Base-by-base conservation (phyloP, 2,329 filamentous ascomycete species). In the Byssoonygena ceratinophila region DNA sequence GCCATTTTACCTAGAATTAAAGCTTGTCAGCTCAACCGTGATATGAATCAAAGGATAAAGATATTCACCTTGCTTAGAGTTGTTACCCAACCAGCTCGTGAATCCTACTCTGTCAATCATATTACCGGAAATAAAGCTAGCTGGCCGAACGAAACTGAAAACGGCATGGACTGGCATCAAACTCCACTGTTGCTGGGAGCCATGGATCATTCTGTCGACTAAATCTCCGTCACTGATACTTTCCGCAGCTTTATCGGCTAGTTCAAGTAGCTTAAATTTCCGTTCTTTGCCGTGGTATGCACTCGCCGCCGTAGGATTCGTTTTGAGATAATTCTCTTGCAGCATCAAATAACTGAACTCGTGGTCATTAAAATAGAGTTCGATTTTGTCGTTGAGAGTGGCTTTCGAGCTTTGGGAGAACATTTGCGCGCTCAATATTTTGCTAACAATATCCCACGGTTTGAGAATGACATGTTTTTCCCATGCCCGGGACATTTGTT, bases 341-440 rank as follows among this genome's bases (percentile, higher is more conserved):
- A 98, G 82, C 92, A 98, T 97, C 50, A 98, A 75, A 64, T 84
- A 92, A 63, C 89, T 96, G 71, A 97, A 94, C 62, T 98, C 92
- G 64, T 98, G 92, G 62, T 98, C 92, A 67, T 98, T 97, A 76
- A 98, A 98, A 68, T 98, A 98, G 1, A 98, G 80, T 70, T 98
- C 91, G 57, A 94, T 92, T 75, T 98, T 98, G 68, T 98, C 91
- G 65, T 97, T 97, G 32, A 98, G 74, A 0, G 88, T 94, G 2
- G 87, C 76, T 59, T 87, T 94, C 70, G 88, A 94, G 46, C 83
- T 81, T 3, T 83, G 78, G 22, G 86, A 78, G 69, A 97, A 98
- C 69, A 96, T 81, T 34, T 88, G 87, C 3, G 88, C 84, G 23
- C 81, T 87, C 4, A 98, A 79, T 65, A 98, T 88, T 72, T 96